Evolutionary conservation across 148 eudicot genomes (phyloP).

Genomic region (Fagopyrum esculentum): DNA sequence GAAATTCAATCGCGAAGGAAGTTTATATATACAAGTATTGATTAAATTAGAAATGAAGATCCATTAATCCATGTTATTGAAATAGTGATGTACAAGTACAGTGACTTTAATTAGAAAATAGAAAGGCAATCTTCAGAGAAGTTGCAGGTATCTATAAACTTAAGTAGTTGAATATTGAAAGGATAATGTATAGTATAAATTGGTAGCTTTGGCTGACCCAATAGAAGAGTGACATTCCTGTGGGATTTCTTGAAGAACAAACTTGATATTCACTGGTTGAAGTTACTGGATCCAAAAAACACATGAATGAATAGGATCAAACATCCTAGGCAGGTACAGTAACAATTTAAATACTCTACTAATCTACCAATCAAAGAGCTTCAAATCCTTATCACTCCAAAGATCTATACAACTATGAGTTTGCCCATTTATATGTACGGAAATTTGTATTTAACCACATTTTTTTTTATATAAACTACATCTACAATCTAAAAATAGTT

Average conservation of each 20-base stretch:
- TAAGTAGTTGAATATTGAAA: no score
- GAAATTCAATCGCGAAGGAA: no score
- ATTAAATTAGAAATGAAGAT: no score
- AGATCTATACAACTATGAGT: not conserved
- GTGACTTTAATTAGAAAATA: no score
- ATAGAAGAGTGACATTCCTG: not conserved
- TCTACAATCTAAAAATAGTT: no score
- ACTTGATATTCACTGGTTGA: conserved; percentile 1
- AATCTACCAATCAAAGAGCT: not conserved
- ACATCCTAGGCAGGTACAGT: conserved; percentile 9
- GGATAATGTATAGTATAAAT: not conserved
- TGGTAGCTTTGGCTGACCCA: not conserved
- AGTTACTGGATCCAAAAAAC: conserved; percentile 11
- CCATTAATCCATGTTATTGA: no score
- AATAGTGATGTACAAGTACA: no score
- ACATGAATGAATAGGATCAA: not conserved
- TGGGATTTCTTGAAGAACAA: not conserved
- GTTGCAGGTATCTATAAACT: no score
- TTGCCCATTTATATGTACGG: not conserved
- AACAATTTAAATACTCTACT: not conserved
- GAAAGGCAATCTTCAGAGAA: no score
- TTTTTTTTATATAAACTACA: no score
- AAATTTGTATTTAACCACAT: no score
- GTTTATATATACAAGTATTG: no score
- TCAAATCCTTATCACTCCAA: conserved; percentile 1